A percentile compares a stretch with the other conserved stretches of the same genome.
phyloP scores from a whole-genome alignment of 176 grass and related monocot species.

The Olyra latifolia region DNA sequence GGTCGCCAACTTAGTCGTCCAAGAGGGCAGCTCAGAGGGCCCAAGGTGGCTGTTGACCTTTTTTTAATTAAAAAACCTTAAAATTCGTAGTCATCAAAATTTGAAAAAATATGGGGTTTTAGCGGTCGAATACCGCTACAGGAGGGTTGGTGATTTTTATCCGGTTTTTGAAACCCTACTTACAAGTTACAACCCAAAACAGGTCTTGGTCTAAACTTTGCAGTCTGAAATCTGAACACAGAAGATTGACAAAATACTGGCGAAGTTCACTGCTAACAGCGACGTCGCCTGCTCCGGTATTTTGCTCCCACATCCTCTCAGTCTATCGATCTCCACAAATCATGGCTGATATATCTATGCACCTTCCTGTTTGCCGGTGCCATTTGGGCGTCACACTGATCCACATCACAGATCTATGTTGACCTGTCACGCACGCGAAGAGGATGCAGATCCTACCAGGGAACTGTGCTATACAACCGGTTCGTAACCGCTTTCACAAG shows the following conservation, averaged over 20 bases:
- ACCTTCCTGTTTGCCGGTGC: slow-evolving; percentile 28
- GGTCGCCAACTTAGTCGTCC: too few relatives aligned
- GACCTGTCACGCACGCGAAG: slow-evolving; percentile 1
- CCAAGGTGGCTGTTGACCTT: too few relatives aligned
- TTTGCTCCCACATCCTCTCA: background rate
- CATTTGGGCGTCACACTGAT: background rate
- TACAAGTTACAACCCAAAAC: background rate
- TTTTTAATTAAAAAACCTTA: too few relatives aligned
- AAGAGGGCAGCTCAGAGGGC: too few relatives aligned
- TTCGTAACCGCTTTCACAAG: too few relatives aligned
- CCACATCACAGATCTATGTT: background rate
- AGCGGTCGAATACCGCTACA: too few relatives aligned
- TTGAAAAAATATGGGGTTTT: too few relatives aligned
- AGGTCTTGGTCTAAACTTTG: background rate
- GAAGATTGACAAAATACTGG: too few relatives aligned
- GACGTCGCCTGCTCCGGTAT: background rate
- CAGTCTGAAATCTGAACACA: background rate
- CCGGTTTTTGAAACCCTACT: too few relatives aligned
- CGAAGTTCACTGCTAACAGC: background rate
- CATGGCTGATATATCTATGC: background rate
- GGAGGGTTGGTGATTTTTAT: too few relatives aligned
- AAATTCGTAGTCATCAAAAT: too few relatives aligned
- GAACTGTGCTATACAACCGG: too few relatives aligned
- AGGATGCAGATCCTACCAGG: background rate
- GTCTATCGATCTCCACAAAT: slow-evolving; percentile 10